Conservation (phyloP, 306 rosid genomes). For the Parietaria judaica region DNA sequence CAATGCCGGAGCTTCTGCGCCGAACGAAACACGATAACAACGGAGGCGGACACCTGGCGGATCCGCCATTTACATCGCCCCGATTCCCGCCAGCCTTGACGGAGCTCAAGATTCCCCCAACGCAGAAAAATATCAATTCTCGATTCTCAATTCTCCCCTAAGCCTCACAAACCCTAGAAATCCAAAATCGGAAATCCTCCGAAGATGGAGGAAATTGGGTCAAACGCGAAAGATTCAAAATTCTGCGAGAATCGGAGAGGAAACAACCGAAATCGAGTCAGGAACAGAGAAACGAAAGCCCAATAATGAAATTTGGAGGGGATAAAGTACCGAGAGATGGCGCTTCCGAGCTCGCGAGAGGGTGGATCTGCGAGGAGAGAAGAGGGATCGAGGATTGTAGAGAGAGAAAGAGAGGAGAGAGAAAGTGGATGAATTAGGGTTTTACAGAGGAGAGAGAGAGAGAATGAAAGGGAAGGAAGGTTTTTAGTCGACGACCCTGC, state of each 20-base stretch:
- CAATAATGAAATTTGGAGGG: background rate
- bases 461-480: background rate
- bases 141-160: background rate
- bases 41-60: constrained; percentile 56
- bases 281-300: background rate
- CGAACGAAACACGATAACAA: background rate
- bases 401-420: constrained; percentile 14
- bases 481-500: constrained; percentile 24
- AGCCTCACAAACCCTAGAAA: constrained; percentile 25
- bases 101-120: constrained; percentile 6
- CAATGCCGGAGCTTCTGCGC: constrained; percentile 27
- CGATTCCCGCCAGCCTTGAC: constrained; percentile 66
- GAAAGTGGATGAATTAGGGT: constrained; percentile 55
- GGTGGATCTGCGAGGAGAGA: constrained; percentile 18
- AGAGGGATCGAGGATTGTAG: constrained; percentile 31
- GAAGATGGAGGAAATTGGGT: constrained; percentile 32
- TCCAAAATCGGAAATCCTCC: constrained; percentile 9
- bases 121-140: too few species aligned
- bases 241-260: background rate
- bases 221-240: background rate
- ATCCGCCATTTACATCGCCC: constrained; percentile 78
- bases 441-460: constrained; percentile 40
- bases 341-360: background rate
- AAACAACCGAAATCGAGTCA: background rate
- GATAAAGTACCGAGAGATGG: background rate